These are phyloP conservation scores for Rhynchosporium agropyri DNA, from an alignment of 2,329 filamentous ascomycete species.

Conservation along the genomic window DNA sequence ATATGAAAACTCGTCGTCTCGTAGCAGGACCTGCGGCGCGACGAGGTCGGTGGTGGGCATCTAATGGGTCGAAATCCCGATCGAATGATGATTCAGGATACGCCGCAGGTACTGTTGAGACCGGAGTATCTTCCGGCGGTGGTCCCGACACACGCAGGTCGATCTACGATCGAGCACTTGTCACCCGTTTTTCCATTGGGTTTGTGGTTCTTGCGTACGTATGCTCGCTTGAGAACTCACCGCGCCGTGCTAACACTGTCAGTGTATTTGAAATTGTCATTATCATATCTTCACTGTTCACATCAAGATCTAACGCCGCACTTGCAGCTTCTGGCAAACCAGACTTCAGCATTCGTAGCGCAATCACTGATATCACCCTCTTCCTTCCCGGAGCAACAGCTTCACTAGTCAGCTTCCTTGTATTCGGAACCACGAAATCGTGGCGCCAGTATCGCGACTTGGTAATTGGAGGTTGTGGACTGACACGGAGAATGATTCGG, in stretches of 20 bases:
- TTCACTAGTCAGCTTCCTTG: constrained; percentile 44
- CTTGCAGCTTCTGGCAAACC: constrained; percentile 40
- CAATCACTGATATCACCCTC: constrained; percentile 42
- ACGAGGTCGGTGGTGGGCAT: constrained; percentile 38
- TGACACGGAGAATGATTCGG: constrained; percentile 14
- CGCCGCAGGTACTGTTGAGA: constrained; percentile 19
- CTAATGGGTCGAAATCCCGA: constrained; percentile 28
- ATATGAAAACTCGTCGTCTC: constrained; percentile 46
- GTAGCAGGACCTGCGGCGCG: constrained; percentile 38
- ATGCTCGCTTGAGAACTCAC: neutral
- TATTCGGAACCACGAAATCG: constrained; percentile 48
- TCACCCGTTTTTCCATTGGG: constrained; percentile 50
- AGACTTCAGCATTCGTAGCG: constrained; percentile 42
- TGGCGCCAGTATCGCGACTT: constrained; percentile 40
- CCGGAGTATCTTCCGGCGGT: constrained; percentile 18
- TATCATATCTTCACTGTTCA: constrained; percentile 45
- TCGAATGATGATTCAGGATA: constrained; percentile 4
- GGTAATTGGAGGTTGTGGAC: constrained; percentile 32
- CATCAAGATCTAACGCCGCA: constrained; percentile 40
- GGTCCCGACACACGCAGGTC: constrained; percentile 32
- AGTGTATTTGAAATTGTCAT: constrained; percentile 46
- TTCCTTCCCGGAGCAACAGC: constrained; percentile 47
- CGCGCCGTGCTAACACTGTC: constrained; percentile 13
- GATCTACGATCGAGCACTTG: constrained; percentile 51
- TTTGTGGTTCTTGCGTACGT: constrained; percentile 46